Evolutionary conservation across 768 basidiomycete genomes (phyloP).

Genomic region (Macrolepiota dolichaula): DNA sequence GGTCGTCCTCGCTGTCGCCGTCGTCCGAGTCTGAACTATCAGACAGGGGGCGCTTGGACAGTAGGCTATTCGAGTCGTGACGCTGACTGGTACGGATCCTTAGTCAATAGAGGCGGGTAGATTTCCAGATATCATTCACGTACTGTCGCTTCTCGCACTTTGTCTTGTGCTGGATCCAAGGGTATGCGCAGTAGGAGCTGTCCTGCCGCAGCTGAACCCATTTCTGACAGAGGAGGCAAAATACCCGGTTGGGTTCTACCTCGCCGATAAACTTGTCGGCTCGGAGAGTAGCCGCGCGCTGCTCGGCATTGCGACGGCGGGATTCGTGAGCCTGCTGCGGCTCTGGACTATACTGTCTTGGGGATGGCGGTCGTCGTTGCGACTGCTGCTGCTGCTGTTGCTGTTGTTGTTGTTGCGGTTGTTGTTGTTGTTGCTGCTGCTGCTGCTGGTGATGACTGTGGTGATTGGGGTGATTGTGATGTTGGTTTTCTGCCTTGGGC

Average conservation of each 20-base stretch:
- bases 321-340: conserved; percentile 46
- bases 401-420: too few species aligned
- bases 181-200: conserved; percentile 75
- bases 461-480: background rate
- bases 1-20: conserved; percentile 25
- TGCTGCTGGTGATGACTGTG: too few species aligned
- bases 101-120: background rate
- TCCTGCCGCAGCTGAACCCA: conserved; percentile 84
- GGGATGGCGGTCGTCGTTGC: background rate
- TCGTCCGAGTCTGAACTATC: conserved; percentile 22
- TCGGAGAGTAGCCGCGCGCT: conserved; percentile 68
- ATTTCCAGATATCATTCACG: conserved; percentile 22
- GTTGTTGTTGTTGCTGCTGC: background rate
- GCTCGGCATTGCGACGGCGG: conserved; percentile 73
- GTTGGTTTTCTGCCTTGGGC: background rate
- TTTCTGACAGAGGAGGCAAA: conserved; percentile 72
- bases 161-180: conserved; percentile 74
- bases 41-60: conserved; percentile 7
- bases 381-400: background rate
- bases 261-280: conserved; percentile 62
- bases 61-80: conserved; percentile 31
- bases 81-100: conserved; percentile 42
- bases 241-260: conserved; percentile 73
- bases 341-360: background rate
- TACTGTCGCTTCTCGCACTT: conserved; percentile 76